Base-by-base conservation (phyloP, 352 stramenopile species). In the Elongisporangium anandrum region DNA sequence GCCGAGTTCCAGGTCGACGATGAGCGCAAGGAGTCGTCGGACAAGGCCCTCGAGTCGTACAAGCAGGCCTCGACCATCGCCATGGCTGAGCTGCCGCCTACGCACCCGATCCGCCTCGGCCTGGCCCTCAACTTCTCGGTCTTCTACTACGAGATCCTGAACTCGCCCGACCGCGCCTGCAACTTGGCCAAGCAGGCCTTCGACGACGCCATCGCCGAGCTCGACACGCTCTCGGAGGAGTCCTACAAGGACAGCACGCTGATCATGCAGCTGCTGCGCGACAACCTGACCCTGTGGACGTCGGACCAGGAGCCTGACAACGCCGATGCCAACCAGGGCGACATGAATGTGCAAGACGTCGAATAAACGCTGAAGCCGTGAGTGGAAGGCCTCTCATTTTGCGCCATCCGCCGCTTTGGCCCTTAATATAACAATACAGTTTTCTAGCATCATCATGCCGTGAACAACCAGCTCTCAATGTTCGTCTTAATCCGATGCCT, bases 91-190 rank as follows among this genome's bases (percentile, higher is more conserved):
- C 85, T 99, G 21, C 96, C 97, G 29, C 97, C 97, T 34, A 99
- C 97, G 56, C 97, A 99, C 81, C 97, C 97, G 50, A 99, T 99
- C 71, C 96, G 97, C 57, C 81, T 99, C 19, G 97, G 97, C 50
- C 83, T 99, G 52, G 97, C 97, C 19, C 88, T 99, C 34, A 99
- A 99, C 90, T 99, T 99, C 71, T 98, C 90, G 57, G 92, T 98
- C 19, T 99, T 99, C 77, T 99, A 99, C 86, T 99, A 99, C 73
- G 97, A 99, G 81, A 99, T 99, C 73, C 77, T 99, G 38, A 98
- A 99, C 81, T 97, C 91, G 54, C 97, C 96, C 4, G 86, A 95
- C 64, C 81, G 88, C 23, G 93, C 93, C n/a, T 98, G 92, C 75
- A 88, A 95, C 61, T 71, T 98, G 54, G 92, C 93, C 56, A 97